Base-by-base conservation (phyloP, 192 early-diverging fungal species). In the Jimgerdemannia flammicorona region DNA sequence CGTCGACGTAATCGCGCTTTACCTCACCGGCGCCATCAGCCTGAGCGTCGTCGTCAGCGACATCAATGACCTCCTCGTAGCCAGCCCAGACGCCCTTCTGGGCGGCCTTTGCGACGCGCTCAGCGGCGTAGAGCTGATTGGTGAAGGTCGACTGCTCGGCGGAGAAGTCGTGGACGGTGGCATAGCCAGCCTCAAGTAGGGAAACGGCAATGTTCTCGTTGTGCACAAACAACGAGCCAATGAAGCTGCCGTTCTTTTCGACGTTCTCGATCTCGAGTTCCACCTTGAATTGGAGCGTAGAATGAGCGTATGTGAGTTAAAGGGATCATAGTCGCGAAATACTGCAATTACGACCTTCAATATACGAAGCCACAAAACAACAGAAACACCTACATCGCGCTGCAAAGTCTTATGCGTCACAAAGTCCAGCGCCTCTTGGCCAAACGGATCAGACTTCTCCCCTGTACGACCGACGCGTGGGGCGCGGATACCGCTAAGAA, bases 241-340 rank as follows among this genome's bases (percentile, higher is more conserved):
- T 93, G 72, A 98, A 99, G 3, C 91, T 93, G 43, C 98, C 97
- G 44, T 89, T 89, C 85, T 97, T 96, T 80, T 99, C 98, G 18
- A 91, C 80, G 14, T 88, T 87, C 77, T 98, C 98, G 42, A 98
- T 84, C 70, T 92, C 91, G 65, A 97, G 85, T 76, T 99, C 95
- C 9, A 96, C 74, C 77, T 78, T 59, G 29, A 29, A 29, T 29
- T 29, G 29, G 29, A 29, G 29, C 29, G 29, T 29, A 29, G 29
- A 29, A 29, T 29, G 29, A 29, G 29, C 29, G 29, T 1, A 29
- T 29, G 29, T 29, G 29, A 29, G 29, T 29, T 1, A 29, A 29
- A 29, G 29, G 29, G 29, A 29, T 1, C 29, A 1, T 29, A 29
- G 29, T n/a, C n/a, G n/a, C n/a, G n/a, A n/a, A n/a, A n/a, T n/a